phyloP scores from a whole-genome alignment of 1,139 yeast genomes.

The Geotrichum carabidarum region DNA sequence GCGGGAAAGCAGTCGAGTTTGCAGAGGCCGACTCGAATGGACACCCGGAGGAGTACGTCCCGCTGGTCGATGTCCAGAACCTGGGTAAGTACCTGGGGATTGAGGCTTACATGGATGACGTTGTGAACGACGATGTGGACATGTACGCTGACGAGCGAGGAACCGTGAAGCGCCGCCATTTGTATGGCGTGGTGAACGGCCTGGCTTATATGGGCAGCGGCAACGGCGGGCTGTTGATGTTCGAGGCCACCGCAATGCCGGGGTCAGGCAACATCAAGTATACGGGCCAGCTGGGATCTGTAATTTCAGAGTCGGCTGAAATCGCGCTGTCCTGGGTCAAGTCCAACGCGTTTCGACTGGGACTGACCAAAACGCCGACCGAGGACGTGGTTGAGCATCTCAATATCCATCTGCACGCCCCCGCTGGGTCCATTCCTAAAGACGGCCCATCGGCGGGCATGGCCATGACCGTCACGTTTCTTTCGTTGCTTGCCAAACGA shows the following conservation, averaged over 20 bases:
- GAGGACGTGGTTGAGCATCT: constrained; percentile 44
- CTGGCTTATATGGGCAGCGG: constrained; percentile 86
- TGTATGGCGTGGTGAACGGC: constrained; percentile 82
- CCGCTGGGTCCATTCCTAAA: constrained; percentile 81
- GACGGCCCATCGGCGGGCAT: constrained; percentile 96
- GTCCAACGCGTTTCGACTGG: constrained; percentile 47
- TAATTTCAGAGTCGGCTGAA: constrained; percentile 74
- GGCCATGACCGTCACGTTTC: constrained; percentile 76
- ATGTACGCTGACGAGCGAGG: constrained; percentile 29
- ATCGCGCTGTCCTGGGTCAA: constrained; percentile 73
- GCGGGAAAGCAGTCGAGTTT: constrained; percentile 77
- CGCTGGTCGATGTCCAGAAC: constrained; percentile 31
- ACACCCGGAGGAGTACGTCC: constrained; percentile 20
- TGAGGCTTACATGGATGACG: constrained; percentile 39
- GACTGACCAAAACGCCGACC: constrained; percentile 37
- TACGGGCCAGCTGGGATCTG: constrained; percentile 83
- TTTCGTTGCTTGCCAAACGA: constrained; percentile 63
- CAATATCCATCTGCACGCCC: constrained; percentile 80
- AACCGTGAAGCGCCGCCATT: constrained; percentile 36
- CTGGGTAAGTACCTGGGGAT: constrained; percentile 46
- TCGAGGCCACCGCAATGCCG: constrained; percentile 72
- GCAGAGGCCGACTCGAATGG: constrained; percentile 43
- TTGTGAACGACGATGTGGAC: constrained; percentile 36
- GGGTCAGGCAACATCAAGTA: constrained; percentile 50
- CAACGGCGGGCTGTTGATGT: constrained; percentile 73